Conservation (phyloP, 352 stramenopile genomes). For the Phytophthora rubi region DNA sequence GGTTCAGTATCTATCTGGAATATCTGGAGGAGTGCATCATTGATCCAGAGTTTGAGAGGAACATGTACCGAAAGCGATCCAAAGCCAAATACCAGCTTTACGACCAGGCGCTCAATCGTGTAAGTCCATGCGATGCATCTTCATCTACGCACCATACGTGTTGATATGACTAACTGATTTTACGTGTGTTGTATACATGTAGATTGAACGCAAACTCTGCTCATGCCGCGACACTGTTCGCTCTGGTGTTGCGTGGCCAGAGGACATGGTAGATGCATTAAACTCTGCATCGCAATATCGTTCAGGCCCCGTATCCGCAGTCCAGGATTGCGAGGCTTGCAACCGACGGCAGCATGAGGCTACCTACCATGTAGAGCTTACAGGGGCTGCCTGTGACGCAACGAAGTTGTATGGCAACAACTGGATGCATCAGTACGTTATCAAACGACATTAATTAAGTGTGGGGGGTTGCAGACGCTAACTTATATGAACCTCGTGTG, state of each 20-base stretch:
- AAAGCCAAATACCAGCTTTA: constrained; percentile 60
- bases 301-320: constrained; percentile 36
- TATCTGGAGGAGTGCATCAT: constrained; percentile 82
- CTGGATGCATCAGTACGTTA: constrained; percentile 67
- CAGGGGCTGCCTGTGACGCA: constrained; percentile 67
- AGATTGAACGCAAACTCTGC: constrained; percentile 82
- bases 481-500: constrained; percentile 2
- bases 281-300: constrained; percentile 48
- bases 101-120: constrained; percentile 57
- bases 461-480: neutral
- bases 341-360: constrained; percentile 73
- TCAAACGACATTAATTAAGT: neutral
- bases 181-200: neutral
- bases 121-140: constrained; percentile 38
- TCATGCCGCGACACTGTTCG: constrained; percentile 73
- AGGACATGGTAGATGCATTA: constrained; percentile 68
- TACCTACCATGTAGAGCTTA: constrained; percentile 61
- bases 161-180: neutral
- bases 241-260: constrained; percentile 72
- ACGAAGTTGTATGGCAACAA: constrained; percentile 66
- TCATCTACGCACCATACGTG: neutral
- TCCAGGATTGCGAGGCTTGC: constrained; percentile 76
- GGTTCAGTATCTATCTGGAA: constrained; percentile 86
- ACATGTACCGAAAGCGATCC: constrained; percentile 48
- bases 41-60: constrained; percentile 63